Evolutionary conservation across 345 rosid genomes (phyloP).

Genomic region (Camelina neglecta): DNA sequence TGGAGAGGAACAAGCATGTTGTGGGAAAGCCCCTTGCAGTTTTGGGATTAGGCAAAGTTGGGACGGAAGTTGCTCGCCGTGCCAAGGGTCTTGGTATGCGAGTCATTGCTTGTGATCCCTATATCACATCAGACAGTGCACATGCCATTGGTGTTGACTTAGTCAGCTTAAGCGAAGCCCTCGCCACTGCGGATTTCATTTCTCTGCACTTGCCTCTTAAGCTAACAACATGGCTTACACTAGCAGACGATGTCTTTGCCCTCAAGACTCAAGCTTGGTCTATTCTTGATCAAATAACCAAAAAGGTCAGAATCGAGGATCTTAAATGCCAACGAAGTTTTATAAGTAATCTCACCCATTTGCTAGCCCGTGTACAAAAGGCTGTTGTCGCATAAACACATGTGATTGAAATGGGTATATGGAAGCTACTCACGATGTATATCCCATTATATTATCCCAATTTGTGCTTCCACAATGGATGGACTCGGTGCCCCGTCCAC

Average conservation of each 20-base stretch:
- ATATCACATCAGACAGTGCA: conserved; percentile 88
- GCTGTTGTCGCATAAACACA: conserved; percentile 10
- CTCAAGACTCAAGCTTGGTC: too few species aligned
- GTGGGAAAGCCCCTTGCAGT: conserved; percentile 86
- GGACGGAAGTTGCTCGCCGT: conserved; percentile 87
- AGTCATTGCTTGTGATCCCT: conserved; percentile 87
- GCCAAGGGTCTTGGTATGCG: conserved; percentile 96
- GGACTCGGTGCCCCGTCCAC: conserved; percentile 9
- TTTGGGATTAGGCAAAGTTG: conserved; percentile 89
- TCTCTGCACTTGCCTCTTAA: conserved; percentile 93
- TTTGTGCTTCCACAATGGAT: conserved; percentile 9
- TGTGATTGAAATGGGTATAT: not conserved
- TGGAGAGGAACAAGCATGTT: conserved; percentile 82
- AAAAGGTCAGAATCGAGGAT: too few species aligned
- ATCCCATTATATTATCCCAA: too few species aligned
- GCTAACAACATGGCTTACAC: conserved; percentile 50
- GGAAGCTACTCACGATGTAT: not conserved
- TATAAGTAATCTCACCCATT: too few species aligned
- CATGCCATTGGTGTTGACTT: conserved; percentile 81
- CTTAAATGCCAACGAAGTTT: too few species aligned
- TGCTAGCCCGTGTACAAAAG: not conserved
- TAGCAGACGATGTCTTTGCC: too few species aligned
- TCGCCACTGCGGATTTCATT: conserved; percentile 79
- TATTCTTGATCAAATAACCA: too few species aligned
- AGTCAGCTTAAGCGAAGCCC: conserved; percentile 78